A percentile compares a stretch with the other conserved stretches of the same genome.
phyloP scores from a whole-genome alignment of 2,329 filamentous ascomycete genomes.

The Chlorencoelia australis region DNA sequence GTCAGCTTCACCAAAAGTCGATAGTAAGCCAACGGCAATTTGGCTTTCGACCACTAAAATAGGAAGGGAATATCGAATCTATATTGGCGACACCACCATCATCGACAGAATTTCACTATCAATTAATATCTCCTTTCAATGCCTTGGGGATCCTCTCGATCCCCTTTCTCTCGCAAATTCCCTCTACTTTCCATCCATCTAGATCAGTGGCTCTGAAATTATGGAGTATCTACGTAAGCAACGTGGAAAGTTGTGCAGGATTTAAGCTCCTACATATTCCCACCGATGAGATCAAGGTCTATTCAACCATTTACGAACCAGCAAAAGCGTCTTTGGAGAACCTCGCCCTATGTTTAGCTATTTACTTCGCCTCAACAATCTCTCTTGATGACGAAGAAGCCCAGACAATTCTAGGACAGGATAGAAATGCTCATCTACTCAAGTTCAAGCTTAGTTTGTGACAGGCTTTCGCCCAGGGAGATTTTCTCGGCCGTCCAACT shows the following conservation, averaged over 20 bases:
- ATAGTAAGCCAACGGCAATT: too few relatives aligned
- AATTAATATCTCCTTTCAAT: neutral
- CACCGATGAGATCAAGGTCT: constrained; percentile 46
- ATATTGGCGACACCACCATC: neutral
- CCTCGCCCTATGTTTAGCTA: constrained; percentile 38
- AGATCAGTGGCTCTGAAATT: constrained; percentile 23
- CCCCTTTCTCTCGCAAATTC: neutral
- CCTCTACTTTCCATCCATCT: neutral
- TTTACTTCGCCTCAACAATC: constrained; percentile 41
- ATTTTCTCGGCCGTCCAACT: constrained; percentile 40
- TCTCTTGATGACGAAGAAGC: constrained; percentile 9
- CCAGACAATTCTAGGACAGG: constrained; percentile 26
- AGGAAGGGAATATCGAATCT: too few relatives aligned
- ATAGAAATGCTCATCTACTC: constrained; percentile 30
- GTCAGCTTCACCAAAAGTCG: neutral
- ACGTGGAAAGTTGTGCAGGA: constrained; percentile 50
- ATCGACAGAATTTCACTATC: neutral
- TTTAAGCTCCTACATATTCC: constrained; percentile 61
- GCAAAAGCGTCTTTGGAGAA: constrained; percentile 34
- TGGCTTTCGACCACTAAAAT: too few relatives aligned
- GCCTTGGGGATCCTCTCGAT: neutral
- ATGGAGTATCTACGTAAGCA: constrained; percentile 59
- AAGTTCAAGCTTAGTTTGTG: constrained; percentile 39
- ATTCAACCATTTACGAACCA: constrained; percentile 45
- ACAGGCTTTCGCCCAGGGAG: constrained; percentile 39